phyloP scores from a whole-genome alignment of 805 yeast species.

The Komagataella ulmi region DNA sequence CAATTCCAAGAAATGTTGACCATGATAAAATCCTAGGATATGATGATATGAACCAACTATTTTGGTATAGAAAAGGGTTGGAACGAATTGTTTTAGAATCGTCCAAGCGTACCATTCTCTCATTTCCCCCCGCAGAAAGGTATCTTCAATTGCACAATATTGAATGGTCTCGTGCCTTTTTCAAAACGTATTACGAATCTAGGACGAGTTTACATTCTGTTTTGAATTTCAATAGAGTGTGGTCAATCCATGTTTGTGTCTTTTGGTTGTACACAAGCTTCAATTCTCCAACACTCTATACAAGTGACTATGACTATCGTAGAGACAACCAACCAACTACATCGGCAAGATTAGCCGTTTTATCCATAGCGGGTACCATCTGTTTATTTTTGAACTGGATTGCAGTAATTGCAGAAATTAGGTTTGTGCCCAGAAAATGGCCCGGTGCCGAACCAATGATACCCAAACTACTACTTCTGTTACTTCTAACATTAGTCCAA shows the following conservation, averaged over 20 bases:
- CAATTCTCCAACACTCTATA: conserved; percentile 36
- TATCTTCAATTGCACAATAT: conserved; percentile 18
- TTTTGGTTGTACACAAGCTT: conserved; percentile 40
- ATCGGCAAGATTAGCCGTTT: conserved; percentile 28
- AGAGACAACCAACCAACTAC: conserved; percentile 29
- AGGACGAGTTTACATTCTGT: conserved; percentile 37
- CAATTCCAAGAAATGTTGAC: conserved; percentile 54
- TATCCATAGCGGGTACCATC: conserved; percentile 31
- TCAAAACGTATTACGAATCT: conserved; percentile 32
- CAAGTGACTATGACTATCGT: conserved; percentile 24
- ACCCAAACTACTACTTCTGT: conserved; percentile 19
- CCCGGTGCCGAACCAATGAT: conserved; percentile 28
- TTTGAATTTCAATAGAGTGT: conserved; percentile 35
- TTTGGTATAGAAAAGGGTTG: conserved; percentile 31
- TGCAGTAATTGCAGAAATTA: conserved; percentile 26
- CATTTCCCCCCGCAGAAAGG: conserved; percentile 17
- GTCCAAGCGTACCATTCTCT: conserved; percentile 15
- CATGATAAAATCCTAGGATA: conserved; percentile 48
- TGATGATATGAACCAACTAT: conserved; percentile 39
- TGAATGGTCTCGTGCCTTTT: conserved; percentile 26
- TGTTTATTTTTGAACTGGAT: conserved; percentile 25
- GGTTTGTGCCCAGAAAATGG: conserved; percentile 33
- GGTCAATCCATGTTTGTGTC: conserved; percentile 36
- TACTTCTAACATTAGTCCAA: conserved; percentile 19
- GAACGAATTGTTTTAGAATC: conserved; percentile 19